These are phyloP conservation scores for Pseudocercospora musae DNA, from an alignment of 2,329 filamentous ascomycete genomes.

Conservation along the genomic window DNA sequence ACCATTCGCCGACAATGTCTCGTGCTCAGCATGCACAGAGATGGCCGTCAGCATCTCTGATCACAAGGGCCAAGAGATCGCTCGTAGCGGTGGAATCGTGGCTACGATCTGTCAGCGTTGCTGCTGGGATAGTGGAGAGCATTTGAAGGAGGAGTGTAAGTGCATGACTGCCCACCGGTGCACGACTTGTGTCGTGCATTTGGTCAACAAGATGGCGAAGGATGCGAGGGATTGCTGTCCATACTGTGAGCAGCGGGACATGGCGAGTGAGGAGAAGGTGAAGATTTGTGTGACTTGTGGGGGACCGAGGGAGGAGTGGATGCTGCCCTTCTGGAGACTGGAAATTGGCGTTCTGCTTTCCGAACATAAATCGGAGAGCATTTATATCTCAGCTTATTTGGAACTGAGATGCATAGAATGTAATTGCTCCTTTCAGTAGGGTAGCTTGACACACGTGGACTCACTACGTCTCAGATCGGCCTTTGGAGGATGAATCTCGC, in stretches of 20 bases:
- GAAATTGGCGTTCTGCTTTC: no score
- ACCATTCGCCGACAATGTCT: neutral
- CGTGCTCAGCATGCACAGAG: neutral
- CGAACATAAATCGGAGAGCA: no score
- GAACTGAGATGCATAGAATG: no score
- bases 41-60: neutral
- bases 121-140: neutral
- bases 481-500: no score
- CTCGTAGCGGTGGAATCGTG: neutral
- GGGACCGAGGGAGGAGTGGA: no score
- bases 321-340: no score
- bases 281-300: no score
- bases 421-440: no score
- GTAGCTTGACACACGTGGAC: no score
- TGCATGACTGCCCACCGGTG: neutral
- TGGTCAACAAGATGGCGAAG: neutral
- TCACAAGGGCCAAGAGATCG: neutral
- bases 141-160: neutral
- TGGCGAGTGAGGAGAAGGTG: neutral
- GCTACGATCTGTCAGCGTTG: neutral
- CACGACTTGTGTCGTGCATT: neutral
- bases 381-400: no score
- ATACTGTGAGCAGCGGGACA: no score
- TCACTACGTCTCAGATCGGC: no score
- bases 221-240: neutral